phyloP scores from a whole-genome alignment of 495 filamentous ascomycete genomes.

The Tuber melanosporum region DNA sequence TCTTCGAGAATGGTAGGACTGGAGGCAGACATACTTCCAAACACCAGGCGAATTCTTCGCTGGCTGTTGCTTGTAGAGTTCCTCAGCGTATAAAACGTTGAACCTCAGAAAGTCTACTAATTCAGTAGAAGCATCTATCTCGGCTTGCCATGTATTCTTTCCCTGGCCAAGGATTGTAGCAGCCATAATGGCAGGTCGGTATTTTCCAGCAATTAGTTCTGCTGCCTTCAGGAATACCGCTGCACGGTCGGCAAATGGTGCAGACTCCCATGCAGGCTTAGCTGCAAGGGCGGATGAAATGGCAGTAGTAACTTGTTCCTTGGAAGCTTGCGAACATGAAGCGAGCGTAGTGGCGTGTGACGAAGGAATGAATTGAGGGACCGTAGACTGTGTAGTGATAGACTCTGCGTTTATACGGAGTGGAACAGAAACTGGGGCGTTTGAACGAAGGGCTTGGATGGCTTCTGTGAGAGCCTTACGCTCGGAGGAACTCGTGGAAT shows the following conservation, averaged over 20 bases:
- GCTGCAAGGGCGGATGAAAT: conserved; percentile 76
- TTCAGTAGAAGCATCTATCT: conserved; percentile 93
- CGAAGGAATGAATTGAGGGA: conserved; percentile 64
- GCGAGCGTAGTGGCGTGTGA: conserved; percentile 66
- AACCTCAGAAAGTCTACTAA: conserved; percentile 85
- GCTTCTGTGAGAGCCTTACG: conserved; percentile 66
- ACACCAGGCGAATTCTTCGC: conserved; percentile 66
- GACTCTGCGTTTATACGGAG: conserved; percentile 72
- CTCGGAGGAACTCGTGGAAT: conserved; percentile 71
- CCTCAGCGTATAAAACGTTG: conserved; percentile 81
- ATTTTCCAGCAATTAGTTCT: conserved; percentile 79
- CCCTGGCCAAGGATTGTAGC: conserved; percentile 90
- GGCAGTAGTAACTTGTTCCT: conserved; percentile 63
- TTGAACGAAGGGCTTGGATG: conserved; percentile 55
- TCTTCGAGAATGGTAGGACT: background rate
- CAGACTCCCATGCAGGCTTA: conserved; percentile 69
- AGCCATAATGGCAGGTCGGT: conserved; percentile 88
- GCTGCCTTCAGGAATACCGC: conserved; percentile 91
- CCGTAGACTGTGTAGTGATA: conserved; percentile 28
- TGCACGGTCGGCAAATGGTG: conserved; percentile 83
- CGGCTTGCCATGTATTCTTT: conserved; percentile 94
- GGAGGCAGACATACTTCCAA: conserved; percentile 56
- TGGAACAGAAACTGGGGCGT: conserved; percentile 63
- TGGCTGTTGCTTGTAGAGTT: conserved; percentile 79
- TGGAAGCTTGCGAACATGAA: conserved; percentile 67